Evolutionary conservation across 306 rosid genomes (phyloP).

Genomic region (Dryas octopetala): DNA sequence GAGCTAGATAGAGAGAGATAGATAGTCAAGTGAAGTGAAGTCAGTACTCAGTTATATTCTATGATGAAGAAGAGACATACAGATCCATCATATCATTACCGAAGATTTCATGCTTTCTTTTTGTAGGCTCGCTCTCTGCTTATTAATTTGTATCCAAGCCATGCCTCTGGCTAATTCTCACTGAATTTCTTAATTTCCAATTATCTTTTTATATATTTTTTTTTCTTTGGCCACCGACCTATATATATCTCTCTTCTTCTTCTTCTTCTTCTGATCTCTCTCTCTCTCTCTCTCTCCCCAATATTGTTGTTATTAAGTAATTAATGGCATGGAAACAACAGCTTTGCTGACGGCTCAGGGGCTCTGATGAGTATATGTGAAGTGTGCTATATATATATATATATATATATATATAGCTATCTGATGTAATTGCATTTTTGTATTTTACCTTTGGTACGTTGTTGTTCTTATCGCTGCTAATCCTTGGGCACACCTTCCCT

Average conservation of each 20-base stretch:
- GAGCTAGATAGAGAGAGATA: conserved; percentile 2
- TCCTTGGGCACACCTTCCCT: conserved; percentile 33
- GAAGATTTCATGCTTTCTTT: conserved; percentile 10
- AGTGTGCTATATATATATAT: conserved; percentile 5
- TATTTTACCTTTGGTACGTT: conserved; percentile 36
- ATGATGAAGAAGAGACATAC: conserved; percentile 10
- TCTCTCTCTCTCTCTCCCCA: background rate
- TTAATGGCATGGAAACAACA: background rate
- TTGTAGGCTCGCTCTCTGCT: background rate
- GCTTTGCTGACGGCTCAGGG: conserved; percentile 24
- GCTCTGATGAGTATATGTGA: background rate
- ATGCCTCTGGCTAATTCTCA: background rate
- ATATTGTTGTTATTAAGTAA: background rate
- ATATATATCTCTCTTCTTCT: conserved; percentile 1
- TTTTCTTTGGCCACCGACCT: conserved; percentile 13
- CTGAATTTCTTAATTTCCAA: background rate
- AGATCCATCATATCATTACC: conserved; percentile 10
- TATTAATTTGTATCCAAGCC: background rate
- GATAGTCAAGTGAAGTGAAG: background rate
- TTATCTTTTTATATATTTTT: background rate
- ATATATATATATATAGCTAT: background rate
- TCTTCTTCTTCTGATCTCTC: background rate
- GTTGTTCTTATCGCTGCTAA: conserved; percentile 48
- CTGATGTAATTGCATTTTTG: conserved; percentile 34
- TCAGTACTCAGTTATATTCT: background rate